These are phyloP conservation scores for Sideroxylon spinosum DNA, from an alignment of 179 eudicot species.

Conservation along the genomic window DNA sequence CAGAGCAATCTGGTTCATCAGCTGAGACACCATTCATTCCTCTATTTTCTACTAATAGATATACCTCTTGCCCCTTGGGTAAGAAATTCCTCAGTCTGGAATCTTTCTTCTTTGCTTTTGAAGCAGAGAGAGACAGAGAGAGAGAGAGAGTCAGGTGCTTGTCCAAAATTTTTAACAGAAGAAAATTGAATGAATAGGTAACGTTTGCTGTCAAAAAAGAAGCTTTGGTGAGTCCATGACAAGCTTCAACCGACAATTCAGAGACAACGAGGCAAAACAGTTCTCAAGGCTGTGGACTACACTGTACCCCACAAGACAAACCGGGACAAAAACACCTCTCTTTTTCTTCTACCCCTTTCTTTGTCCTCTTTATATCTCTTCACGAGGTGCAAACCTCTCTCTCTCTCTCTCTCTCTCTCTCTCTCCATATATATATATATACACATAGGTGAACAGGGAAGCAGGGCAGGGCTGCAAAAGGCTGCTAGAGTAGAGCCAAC, in stretches of 20 bases:
- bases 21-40: constrained; percentile 49
- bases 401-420: constrained; percentile 5
- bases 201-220: neutral
- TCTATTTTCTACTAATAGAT: neutral
- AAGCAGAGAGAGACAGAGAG: constrained; percentile 9
- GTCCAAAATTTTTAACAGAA: neutral
- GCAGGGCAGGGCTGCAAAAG: neutral
- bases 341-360: neutral
- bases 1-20: constrained; percentile 42
- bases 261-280: constrained; percentile 18
- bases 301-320: neutral
- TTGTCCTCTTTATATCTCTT: constrained; percentile 1
- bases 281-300: constrained; percentile 5
- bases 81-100: neutral
- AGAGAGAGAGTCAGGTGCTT: neutral
- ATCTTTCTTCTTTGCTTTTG: neutral
- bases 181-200: neutral
- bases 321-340: constrained; percentile 12
- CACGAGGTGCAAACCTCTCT: constrained; percentile 7
- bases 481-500: neutral
- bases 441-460: neutral
- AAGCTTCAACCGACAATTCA: constrained; percentile 11
- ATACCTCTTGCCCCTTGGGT: neutral
- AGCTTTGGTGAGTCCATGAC: constrained; percentile 6
- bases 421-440: neutral